Evolutionary conservation across 1,139 yeast species (phyloP).

Genomic region (Nadsonia starkeyi-henricii): DNA sequence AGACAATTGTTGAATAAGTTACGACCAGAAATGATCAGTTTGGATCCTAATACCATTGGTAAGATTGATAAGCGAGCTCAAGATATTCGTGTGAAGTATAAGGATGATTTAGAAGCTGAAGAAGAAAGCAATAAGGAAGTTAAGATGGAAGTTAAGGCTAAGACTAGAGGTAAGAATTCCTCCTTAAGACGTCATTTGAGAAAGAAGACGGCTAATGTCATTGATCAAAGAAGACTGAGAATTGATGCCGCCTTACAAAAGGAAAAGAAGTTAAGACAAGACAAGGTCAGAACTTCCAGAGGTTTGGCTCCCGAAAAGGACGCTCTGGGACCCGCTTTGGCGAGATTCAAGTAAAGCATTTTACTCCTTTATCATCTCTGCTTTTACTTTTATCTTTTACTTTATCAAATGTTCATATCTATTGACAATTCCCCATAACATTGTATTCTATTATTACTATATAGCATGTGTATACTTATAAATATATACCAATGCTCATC

Average conservation of each 20-base stretch:
- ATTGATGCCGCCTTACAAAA: conserved; percentile 58
- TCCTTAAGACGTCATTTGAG: conserved; percentile 68
- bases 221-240: conserved; percentile 75
- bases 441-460: too few relatives aligned
- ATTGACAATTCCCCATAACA: too few relatives aligned
- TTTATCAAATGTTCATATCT: too few relatives aligned
- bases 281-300: conserved; percentile 17
- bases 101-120: background rate
- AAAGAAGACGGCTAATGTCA: conserved; percentile 74
- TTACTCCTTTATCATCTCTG: too few relatives aligned
- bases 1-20: conserved; percentile 74
- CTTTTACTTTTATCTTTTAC: too few relatives aligned
- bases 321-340: conserved; percentile 20
- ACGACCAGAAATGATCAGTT: conserved; percentile 80
- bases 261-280: conserved; percentile 62
- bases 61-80: conserved; percentile 33
- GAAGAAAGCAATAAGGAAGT: conserved; percentile 18
- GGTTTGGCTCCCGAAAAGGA: conserved; percentile 11
- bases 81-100: background rate
- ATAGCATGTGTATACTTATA: too few relatives aligned
- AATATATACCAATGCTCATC: too few relatives aligned
- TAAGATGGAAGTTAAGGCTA: conserved; percentile 22
- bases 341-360: conserved; percentile 15
- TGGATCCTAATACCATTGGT: conserved; percentile 85
- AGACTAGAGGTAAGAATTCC: conserved; percentile 58